Percentiles rank a stretch among this genome's conserved stretches.
phyloP scores from a whole-genome alignment of 257 asterid genomes.

The Capsicum chinense region DNA sequence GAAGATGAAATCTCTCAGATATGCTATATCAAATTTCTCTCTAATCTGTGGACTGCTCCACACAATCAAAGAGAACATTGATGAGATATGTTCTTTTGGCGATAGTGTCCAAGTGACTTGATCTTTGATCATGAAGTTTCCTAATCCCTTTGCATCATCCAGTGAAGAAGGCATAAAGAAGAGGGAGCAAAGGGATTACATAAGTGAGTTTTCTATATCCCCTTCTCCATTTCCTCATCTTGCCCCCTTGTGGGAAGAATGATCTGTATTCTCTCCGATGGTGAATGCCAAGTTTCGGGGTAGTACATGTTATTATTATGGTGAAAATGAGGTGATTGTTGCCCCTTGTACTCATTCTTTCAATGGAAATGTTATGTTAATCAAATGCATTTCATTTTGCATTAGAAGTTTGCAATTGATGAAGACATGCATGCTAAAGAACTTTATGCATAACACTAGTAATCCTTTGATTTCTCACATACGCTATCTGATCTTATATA shows the following conservation, averaged over 20 bases:
- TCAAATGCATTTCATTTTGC: not conserved
- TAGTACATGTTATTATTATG: not conserved
- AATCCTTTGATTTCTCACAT: slow-evolving; percentile 4
- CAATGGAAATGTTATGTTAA: not conserved
- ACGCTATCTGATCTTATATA: not conserved
- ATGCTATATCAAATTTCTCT: slow-evolving; percentile 19
- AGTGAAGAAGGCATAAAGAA: slow-evolving; percentile 13
- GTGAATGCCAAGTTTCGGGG: not conserved
- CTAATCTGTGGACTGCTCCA: slow-evolving; percentile 19
- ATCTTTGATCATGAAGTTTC: slow-evolving; percentile 22
- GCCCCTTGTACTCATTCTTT: slow-evolving; percentile 14
- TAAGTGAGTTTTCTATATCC: slow-evolving; percentile 19
- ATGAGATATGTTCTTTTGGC: slow-evolving; percentile 16
- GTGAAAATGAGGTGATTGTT: slow-evolving; percentile 6
- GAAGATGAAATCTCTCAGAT: not conserved
- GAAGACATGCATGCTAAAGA: not conserved
- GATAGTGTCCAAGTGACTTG: slow-evolving; percentile 3
- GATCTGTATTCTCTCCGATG: slow-evolving; percentile 10
- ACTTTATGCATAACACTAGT: slow-evolving; percentile 9
- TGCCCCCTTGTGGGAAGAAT: not conserved
- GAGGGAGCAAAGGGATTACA: not conserved
- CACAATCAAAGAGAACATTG: slow-evolving; percentile 22
- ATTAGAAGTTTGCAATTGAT: slow-evolving; percentile 3
- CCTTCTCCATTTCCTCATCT: not conserved
- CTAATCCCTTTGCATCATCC: not conserved